A percentile compares a stretch with the other conserved stretches of the same genome.
Evolutionary conservation across 164 flowering plant genomes (phyloP).

Genomic region (Macadamia tetraphylla): DNA sequence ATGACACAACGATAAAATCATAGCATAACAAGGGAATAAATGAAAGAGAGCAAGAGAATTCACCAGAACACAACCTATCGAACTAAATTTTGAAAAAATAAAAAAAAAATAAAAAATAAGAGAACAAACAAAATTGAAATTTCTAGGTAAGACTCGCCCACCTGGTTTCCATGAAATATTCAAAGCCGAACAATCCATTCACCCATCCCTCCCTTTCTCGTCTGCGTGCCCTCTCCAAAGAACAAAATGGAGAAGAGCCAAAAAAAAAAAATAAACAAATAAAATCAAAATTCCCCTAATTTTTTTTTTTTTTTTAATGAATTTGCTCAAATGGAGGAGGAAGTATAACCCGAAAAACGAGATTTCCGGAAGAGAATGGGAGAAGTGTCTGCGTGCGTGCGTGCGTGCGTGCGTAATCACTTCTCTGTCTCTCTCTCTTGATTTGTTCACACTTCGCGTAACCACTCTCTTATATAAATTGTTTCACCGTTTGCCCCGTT

Average conservation of each 20-base stretch:
- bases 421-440: not conserved
- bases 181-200: not conserved
- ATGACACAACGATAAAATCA: not conserved
- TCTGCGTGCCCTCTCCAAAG: not conserved
- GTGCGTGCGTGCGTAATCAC: too few relatives aligned
- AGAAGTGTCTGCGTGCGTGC: too few relatives aligned
- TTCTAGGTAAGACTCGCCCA: not conserved
- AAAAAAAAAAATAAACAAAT: too few relatives aligned
- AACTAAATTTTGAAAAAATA: not conserved
- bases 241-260: not conserved
- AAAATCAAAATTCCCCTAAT: too few relatives aligned
- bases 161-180: not conserved
- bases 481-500: too few relatives aligned
- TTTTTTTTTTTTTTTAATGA: too few relatives aligned
- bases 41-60: slow-evolving; percentile 1
- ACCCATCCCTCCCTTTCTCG: not conserved
- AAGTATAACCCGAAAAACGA: too few relatives aligned
- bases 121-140: not conserved
- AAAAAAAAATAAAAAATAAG: not conserved
- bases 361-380: too few relatives aligned
- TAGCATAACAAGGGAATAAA: slow-evolving; percentile 10
- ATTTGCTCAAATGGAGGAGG: too few relatives aligned
- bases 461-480: not conserved
- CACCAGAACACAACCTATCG: not conserved
- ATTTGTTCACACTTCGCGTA: not conserved